Conservation (phyloP, 2,329 filamentous ascomycete genomes). For the Phaeosphaeria sp. region DNA sequence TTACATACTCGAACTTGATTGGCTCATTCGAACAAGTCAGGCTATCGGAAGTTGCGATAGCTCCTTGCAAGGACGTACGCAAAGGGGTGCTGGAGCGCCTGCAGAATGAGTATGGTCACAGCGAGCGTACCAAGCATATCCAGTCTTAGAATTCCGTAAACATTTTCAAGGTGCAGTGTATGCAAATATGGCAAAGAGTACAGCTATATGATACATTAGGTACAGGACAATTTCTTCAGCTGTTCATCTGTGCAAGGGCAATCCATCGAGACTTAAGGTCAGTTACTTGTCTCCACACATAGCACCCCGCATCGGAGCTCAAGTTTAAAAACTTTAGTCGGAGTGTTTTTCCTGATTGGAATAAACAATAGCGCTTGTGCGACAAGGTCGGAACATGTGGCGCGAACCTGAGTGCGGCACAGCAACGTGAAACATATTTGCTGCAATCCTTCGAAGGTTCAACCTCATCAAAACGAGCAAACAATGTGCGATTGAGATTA, state of each 20-base stretch:
- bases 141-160: background rate
- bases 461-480: background rate
- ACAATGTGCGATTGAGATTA: background rate
- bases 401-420: constrained; percentile 9
- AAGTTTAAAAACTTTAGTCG: background rate
- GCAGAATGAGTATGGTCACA: background rate
- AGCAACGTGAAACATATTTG: constrained; percentile 3
- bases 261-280: background rate
- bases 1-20: background rate
- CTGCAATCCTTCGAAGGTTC: background rate
- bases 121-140: background rate
- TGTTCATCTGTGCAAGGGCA: background rate
- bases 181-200: too few species aligned
- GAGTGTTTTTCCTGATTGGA: background rate
- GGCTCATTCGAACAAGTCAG: background rate
- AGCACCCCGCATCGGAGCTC: background rate
- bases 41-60: background rate
- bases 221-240: background rate
- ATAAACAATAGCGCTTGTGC: background rate
- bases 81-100: background rate
- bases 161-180: too few species aligned
- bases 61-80: background rate
- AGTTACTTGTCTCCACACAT: background rate
- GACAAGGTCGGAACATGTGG: constrained; percentile 5
- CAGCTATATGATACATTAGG: too few species aligned